A percentile compares a stretch with the other conserved stretches of the same genome.
Evolutionary conservation across 495 filamentous ascomycete genomes (phyloP).

Genomic region (Pseudevernia furfuracea): DNA sequence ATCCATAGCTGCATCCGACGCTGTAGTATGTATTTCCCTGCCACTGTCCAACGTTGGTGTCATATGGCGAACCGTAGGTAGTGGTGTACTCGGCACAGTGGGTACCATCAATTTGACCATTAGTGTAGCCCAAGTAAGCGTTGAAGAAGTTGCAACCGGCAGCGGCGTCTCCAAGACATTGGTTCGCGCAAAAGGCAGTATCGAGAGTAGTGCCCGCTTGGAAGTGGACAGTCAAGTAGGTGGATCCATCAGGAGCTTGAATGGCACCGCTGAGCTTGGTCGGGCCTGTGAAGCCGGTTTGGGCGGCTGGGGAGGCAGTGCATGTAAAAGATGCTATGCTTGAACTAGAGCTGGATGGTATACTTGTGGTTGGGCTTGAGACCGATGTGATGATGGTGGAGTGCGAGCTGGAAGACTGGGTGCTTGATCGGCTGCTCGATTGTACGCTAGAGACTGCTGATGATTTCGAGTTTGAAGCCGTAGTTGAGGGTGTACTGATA

Average conservation of each 20-base stretch:
- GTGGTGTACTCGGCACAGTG: too few species aligned
- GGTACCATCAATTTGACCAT: too few species aligned
- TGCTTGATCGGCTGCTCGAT: neutral
- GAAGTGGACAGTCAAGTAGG: neutral
- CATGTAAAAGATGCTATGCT: neutral
- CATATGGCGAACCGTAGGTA: too few species aligned
- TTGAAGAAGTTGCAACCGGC: too few species aligned
- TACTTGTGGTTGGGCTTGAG: neutral
- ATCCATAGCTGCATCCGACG: too few species aligned
- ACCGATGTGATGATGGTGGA: neutral
- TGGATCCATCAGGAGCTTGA: neutral
- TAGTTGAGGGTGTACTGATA: neutral
- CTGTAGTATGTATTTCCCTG: too few species aligned
- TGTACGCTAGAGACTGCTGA: neutral
- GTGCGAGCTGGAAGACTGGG: neutral
- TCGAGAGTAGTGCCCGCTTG: neutral
- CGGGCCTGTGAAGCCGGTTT: slow-evolving; percentile 3
- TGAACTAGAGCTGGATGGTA: neutral
- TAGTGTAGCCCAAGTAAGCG: too few species aligned
- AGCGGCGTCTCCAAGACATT: neutral
- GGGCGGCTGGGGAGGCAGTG: neutral
- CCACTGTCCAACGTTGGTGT: too few species aligned
- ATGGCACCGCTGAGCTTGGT: neutral
- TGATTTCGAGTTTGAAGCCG: neutral
- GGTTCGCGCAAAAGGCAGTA: neutral